Percentiles rank a stretch among this genome's conserved stretches.
phyloP scores from a whole-genome alignment of 768 basidiomycete species.

The Boletus sensibilis region DNA sequence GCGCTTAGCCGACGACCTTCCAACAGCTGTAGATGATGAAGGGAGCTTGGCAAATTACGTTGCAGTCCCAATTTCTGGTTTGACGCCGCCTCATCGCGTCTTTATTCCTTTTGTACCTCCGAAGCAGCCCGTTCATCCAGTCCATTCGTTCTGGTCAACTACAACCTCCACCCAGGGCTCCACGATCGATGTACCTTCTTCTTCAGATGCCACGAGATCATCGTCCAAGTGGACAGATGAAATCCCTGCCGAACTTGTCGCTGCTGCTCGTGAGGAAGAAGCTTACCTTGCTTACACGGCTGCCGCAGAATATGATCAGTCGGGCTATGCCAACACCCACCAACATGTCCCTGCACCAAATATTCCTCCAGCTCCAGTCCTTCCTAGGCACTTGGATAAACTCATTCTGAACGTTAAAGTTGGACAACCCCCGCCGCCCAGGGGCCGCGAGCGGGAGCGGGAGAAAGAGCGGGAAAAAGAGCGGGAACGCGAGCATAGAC shows the following conservation, averaged over 20 bases:
- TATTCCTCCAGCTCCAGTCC: slow-evolving; percentile 82
- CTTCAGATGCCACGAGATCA: slow-evolving; percentile 30
- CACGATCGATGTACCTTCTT: slow-evolving; percentile 26
- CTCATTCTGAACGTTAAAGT: slow-evolving; percentile 74
- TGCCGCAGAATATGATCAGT: slow-evolving; percentile 34
- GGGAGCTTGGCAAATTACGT: slow-evolving; percentile 95
- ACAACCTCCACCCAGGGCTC: slow-evolving; percentile 35
- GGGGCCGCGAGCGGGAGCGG: slow-evolving; percentile 36
- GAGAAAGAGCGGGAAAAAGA: slow-evolving; percentile 37
- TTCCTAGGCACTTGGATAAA: slow-evolving; percentile 92
- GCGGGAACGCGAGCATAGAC: slow-evolving; percentile 31
- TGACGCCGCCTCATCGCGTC: slow-evolving; percentile 33
- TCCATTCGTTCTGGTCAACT: slow-evolving; percentile 46
- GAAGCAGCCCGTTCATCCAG: slow-evolving; percentile 28
- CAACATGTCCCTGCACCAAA: slow-evolving; percentile 59
- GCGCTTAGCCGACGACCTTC: slow-evolving; percentile 75
- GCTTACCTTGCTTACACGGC: slow-evolving; percentile 50
- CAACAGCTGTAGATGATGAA: slow-evolving; percentile 90
- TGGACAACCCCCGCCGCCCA: slow-evolving; percentile 32
- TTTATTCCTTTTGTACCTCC: slow-evolving; percentile 35
- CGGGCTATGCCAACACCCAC: slow-evolving; percentile 36
- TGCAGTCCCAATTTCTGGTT: slow-evolving; percentile 41
- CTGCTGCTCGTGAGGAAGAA: slow-evolving; percentile 85
- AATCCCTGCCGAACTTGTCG: slow-evolving; percentile 74
- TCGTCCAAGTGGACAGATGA: slow-evolving; percentile 66